Conservation (phyloP, 2,329 filamentous ascomycete genomes). For the Nemania sp. region DNA sequence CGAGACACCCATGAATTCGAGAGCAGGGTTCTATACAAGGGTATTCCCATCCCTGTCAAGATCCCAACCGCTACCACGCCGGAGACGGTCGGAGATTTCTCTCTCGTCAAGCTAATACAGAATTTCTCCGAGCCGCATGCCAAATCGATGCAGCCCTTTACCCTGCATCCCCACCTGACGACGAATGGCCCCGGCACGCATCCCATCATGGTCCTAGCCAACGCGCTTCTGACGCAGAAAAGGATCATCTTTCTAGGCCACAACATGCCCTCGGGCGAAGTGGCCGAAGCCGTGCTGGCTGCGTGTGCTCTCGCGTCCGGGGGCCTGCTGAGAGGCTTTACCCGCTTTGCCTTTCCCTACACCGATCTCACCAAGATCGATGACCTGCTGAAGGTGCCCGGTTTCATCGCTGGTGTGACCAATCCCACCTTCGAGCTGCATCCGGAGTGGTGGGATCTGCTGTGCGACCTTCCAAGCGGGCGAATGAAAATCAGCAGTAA, state of each 20-base stretch:
- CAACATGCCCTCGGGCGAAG: constrained; percentile 92
- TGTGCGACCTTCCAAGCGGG: constrained; percentile 90
- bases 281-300: constrained; percentile 97
- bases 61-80: constrained; percentile 91
- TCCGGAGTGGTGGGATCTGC: constrained; percentile 96
- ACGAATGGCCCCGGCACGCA: constrained; percentile 89
- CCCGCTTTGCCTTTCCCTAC: constrained; percentile 94
- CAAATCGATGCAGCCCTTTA: constrained; percentile 82
- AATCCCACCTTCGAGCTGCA: constrained; percentile 96
- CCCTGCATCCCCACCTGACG: constrained; percentile 87
- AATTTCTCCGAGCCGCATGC: constrained; percentile 85
- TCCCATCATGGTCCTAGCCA: constrained; percentile 91
- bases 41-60: constrained; percentile 95
- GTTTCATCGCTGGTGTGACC: constrained; percentile 96
- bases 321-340: constrained; percentile 90
- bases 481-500: constrained; percentile 92
- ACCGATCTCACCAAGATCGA: constrained; percentile 98
- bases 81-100: constrained; percentile 97
- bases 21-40: constrained; percentile 92
- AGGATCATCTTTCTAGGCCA: constrained; percentile 94
- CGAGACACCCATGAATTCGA: constrained; percentile 98
- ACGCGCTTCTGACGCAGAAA: constrained; percentile 94
- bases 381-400: constrained; percentile 91
- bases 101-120: constrained; percentile 93
- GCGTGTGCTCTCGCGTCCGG: constrained; percentile 93